Base-by-base conservation (phyloP, 768 basidiomycete species). In the Suillus weaverae region DNA sequence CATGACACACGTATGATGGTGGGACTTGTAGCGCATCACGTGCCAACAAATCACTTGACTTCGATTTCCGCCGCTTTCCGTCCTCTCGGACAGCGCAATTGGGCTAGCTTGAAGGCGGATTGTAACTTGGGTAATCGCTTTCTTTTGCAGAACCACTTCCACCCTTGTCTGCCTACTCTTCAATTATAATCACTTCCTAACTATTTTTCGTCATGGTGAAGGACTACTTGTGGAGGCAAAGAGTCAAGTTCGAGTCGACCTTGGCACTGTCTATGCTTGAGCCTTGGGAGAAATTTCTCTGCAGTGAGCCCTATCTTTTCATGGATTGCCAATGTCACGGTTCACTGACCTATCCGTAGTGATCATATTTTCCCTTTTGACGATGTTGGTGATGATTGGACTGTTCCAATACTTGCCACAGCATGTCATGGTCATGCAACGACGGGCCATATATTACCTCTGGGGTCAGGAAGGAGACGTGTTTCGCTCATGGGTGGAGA, bases 221-320 rank as follows among this genome's bases (percentile, higher is more conserved):
- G 35, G 66, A 76, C 53, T 76, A 76, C 65, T 62, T 76, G 26
- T 69, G 67, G 70, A 75, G 76, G 26, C 76, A 77, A 44, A 68
- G 75, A 53, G 62, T 62, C 62, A 77, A 75, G 66, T 74, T 76
- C 50, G 88, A 89, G 73, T 78, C 83, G 13, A 88, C 87, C 0
- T 83, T 86, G 61, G 89, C 81, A 5, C 76, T 89, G 50, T 79
- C 81, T 20, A 84, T 90, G 79, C 79, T 89, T 64, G 88, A 91
- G 73, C 83, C 85, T 63, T 90, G 89, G 89, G 89, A 91, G 78
- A 87, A 88, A 70, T 55, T 84, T 33, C 67, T 89, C 57, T 79
- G 86, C 65, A 70, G 89, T 89, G 69, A 69, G 89, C 81, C 10
- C 43, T 20, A 41, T 57, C 57, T 14, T 16, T 10, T 64, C 55